Evolutionary conservation across 495 filamentous ascomycete species (phyloP).

Genomic region (Bathelium albidoporum): DNA sequence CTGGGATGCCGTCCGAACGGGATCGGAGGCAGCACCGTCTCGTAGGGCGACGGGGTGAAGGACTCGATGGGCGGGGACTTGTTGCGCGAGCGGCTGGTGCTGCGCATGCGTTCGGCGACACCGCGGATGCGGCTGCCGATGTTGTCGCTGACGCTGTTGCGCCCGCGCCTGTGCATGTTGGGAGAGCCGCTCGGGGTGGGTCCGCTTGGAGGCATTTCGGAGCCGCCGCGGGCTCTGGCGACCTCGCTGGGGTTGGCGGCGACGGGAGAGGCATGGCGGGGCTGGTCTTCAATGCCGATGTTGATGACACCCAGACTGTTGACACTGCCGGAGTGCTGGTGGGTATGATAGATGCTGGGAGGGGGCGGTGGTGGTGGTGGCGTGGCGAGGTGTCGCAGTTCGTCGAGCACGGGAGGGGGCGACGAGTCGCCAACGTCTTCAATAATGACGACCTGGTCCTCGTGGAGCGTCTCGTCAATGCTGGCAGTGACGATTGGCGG

Average conservation of each 20-base stretch:
- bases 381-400: constrained; percentile 71
- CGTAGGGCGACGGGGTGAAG: constrained; percentile 23
- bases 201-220: constrained; percentile 5
- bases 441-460: constrained; percentile 30
- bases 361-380: constrained; percentile 59
- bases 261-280: constrained; percentile 9
- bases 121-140: constrained; percentile 29
- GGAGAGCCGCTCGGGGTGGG: constrained; percentile 20
- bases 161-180: constrained; percentile 26
- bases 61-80: constrained; percentile 26
- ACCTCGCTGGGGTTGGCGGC: constrained; percentile 5
- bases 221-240: neutral
- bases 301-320: constrained; percentile 28
- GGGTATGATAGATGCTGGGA: constrained; percentile 41
- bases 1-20: constrained; percentile 17
- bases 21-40: constrained; percentile 27
- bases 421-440: constrained; percentile 18
- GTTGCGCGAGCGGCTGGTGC: constrained; percentile 27
- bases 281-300: constrained; percentile 31
- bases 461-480: constrained; percentile 57
- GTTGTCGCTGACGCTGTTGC: constrained; percentile 30
- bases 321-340: constrained; percentile 4
- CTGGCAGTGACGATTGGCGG: constrained; percentile 30
- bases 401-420: constrained; percentile 57
- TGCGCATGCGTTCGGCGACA: constrained; percentile 31